These are phyloP conservation scores for Gossypium turneri DNA, from an alignment of 345 rosid genomes.

Conservation along the genomic window DNA sequence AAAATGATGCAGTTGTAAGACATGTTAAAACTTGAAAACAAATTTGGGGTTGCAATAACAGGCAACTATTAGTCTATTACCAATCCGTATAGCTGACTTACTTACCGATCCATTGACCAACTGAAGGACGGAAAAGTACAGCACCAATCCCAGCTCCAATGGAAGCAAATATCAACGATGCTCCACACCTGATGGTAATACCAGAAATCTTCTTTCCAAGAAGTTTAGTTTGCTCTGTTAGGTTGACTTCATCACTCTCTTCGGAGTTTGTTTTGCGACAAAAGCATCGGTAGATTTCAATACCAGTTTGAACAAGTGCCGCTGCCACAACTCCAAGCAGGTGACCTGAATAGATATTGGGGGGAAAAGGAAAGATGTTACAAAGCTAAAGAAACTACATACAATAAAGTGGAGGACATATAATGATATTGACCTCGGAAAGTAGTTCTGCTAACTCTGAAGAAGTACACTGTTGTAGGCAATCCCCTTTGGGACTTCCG, in stretches of 20 bases:
- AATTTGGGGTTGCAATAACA: background rate
- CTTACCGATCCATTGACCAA: conserved; percentile 96
- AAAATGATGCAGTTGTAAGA: background rate
- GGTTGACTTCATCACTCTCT: conserved; percentile 34
- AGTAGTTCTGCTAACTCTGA: conserved; percentile 76
- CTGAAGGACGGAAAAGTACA: conserved; percentile 61
- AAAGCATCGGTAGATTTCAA: conserved; percentile 62
- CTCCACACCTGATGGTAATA: conserved; percentile 64
- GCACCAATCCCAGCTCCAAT: conserved; percentile 91
- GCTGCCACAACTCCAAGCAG: conserved; percentile 73
- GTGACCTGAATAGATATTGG: conserved; percentile 52
- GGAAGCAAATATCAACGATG: conserved; percentile 80
- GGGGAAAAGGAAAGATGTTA: conserved; percentile 8
- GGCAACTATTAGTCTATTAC: background rate
- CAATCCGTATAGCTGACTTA: background rate
- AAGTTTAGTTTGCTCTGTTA: conserved; percentile 44
- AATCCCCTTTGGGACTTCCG: conserved; percentile 79
- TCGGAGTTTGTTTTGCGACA: conserved; percentile 31
- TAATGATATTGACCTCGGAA: conserved; percentile 57
- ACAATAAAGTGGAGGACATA: background rate
- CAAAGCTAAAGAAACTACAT: conserved; percentile 8
- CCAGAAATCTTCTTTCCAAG: conserved; percentile 70
- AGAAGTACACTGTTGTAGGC: conserved; percentile 58
- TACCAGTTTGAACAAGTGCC: conserved; percentile 84
- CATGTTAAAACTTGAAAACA: background rate